Conservation (phyloP, 73 alveolate genomes). For the Tetrahymena borealis region DNA sequence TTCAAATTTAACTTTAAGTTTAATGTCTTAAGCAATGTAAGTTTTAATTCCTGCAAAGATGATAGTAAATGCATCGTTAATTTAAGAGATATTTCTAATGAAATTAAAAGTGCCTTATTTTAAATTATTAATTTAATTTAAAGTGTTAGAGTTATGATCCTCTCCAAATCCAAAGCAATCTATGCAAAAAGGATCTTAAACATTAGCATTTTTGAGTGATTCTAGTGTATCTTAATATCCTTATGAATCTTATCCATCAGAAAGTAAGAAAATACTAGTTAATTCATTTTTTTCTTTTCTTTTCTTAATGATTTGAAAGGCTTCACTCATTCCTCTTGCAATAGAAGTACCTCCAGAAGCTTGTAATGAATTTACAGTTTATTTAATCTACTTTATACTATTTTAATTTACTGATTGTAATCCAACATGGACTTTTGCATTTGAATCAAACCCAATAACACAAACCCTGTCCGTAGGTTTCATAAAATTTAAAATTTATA, state of each 20-base stretch:
- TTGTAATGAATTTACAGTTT: neutral
- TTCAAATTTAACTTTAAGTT: neutral
- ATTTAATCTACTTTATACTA: neutral
- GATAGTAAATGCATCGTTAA: neutral
- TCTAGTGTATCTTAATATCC: too few relatives aligned
- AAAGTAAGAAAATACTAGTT: neutral
- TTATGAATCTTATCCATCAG: constrained; percentile 34
- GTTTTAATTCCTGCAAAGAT: neutral
- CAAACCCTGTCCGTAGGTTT: neutral
- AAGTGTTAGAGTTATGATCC: neutral
- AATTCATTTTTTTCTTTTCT: constrained; percentile 11
- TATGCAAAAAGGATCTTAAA: neutral
- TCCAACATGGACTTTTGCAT: neutral
- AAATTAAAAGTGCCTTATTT: neutral
- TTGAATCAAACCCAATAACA: neutral
- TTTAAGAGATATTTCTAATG: neutral
- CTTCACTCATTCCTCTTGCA: constrained; percentile 2
- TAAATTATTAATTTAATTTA: neutral
- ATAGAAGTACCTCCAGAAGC: constrained; percentile 21
- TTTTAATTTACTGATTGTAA: neutral
- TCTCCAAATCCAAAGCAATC: neutral
- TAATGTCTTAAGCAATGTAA: neutral
- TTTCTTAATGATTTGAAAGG: neutral
- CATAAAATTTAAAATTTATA: neutral
- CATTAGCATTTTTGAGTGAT: too few relatives aligned